phyloP scores from a whole-genome alignment of 139 green algal genomes.

The Chlorella sorokiniana region DNA sequence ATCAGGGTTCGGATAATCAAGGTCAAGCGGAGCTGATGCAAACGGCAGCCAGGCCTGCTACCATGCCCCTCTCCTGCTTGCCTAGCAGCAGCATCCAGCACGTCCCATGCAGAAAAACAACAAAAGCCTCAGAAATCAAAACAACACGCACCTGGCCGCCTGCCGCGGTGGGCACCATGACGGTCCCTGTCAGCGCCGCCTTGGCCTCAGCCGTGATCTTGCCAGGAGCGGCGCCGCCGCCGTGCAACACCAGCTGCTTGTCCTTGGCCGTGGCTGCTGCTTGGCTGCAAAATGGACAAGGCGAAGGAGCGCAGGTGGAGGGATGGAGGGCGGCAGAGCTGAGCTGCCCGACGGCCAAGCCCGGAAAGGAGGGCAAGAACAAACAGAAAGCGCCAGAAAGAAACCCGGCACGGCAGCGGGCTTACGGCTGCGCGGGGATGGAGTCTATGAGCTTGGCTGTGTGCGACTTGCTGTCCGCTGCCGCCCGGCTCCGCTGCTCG shows the following conservation, averaged over 20 bases:
- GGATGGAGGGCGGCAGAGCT: background rate
- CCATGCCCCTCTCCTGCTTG: too few species aligned
- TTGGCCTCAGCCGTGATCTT: conserved; percentile 36
- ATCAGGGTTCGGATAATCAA: too few species aligned
- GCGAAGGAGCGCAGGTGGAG: background rate
- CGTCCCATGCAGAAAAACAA: background rate
- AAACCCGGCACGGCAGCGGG: background rate
- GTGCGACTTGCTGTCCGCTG: conserved; percentile 39
- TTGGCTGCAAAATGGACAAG: background rate
- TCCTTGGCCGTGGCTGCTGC: conserved; percentile 24
- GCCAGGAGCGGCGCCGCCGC: background rate
- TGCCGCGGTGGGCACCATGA: conserved; percentile 53
- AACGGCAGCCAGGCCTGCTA: too few species aligned
- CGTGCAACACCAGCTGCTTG: conserved; percentile 36
- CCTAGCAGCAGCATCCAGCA: too few species aligned
- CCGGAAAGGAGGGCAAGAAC: background rate
- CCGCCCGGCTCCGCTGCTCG: background rate
- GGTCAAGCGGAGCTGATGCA: too few species aligned
- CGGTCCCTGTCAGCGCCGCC: conserved; percentile 31
- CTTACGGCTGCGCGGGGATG: conserved; percentile 40
- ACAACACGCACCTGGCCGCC: conserved; percentile 35
- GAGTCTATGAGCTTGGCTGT: conserved; percentile 78
- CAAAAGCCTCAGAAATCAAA: background rate
- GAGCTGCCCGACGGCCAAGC: too few species aligned
- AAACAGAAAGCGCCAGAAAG: background rate